A percentile compares a stretch with the other conserved stretches of the same genome.
phyloP scores from a whole-genome alignment of 257 asterid species.

The Rubia yunnanensis region DNA sequence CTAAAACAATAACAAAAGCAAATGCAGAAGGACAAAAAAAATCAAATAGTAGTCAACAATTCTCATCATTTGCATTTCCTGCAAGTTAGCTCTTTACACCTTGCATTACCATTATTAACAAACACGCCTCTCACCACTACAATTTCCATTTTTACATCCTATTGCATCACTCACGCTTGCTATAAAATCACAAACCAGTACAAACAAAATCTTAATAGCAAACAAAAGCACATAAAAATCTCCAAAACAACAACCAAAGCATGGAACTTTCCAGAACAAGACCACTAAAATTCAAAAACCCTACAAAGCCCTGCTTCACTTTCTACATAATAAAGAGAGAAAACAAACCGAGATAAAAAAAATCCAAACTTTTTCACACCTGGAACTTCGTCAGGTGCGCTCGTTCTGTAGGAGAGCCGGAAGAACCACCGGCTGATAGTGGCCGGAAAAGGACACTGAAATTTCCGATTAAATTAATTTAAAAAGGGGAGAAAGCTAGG shows the following conservation, averaged over 20 bases:
- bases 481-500: background rate
- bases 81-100: background rate
- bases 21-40: background rate
- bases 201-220: background rate
- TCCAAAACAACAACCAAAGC: background rate
- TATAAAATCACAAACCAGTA: background rate
- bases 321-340: background rate
- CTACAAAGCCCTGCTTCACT: background rate
- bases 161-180: background rate
- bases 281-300: constrained; percentile 1
- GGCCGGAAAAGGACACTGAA: constrained; percentile 2
- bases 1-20: background rate
- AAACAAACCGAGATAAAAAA: background rate
- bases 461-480: background rate
- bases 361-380: background rate
- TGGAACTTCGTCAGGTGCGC: background rate
- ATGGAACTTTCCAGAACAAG: background rate
- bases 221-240: background rate
- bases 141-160: background rate
- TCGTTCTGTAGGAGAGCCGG: background rate
- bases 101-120: background rate
- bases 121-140: background rate
- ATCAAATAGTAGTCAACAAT: background rate
- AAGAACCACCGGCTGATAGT: background rate
- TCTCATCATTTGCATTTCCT: too few species aligned